These are phyloP conservation scores for Fagopyrum tataricum DNA, from an alignment of 148 eudicot species.

Conservation along the genomic window DNA sequence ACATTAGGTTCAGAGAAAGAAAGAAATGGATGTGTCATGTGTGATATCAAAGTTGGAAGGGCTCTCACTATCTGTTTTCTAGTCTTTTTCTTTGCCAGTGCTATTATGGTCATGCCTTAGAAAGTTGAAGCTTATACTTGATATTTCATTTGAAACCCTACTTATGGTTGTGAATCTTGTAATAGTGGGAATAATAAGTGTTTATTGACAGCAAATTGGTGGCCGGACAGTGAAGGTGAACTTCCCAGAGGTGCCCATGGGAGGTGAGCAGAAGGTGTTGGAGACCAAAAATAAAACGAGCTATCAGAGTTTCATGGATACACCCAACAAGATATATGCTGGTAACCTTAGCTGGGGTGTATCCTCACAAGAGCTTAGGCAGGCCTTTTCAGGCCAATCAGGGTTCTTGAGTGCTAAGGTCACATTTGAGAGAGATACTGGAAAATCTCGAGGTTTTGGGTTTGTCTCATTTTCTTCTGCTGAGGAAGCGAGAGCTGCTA, in stretches of 20 bases:
- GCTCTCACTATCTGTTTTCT: not conserved
- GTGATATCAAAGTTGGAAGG: not conserved
- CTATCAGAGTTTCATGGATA: conserved; percentile 57
- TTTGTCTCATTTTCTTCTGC: conserved; percentile 68
- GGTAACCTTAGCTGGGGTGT: conserved; percentile 79
- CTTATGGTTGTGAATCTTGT: not conserved
- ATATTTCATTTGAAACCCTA: not conserved
- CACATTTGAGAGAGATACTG: conserved; percentile 63
- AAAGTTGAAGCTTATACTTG: not conserved
- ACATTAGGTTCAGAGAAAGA: not conserved
- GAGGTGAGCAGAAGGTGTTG: conserved; percentile 77
- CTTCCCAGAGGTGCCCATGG: conserved; percentile 93
- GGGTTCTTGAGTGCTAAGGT: conserved; percentile 80
- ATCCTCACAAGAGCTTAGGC: conserved; percentile 57
- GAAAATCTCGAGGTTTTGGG: conserved; percentile 89
- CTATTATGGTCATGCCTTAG: not conserved
- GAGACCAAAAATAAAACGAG: conserved; percentile 42
- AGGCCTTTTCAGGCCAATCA: conserved; percentile 51
- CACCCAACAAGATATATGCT: conserved; percentile 81
- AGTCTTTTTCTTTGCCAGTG: not conserved
- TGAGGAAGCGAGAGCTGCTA: conserved; percentile 60
- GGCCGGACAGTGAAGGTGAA: conserved; percentile 84
- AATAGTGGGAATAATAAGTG: not conserved
- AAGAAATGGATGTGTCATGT: not conserved
- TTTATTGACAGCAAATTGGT: conserved; percentile 57